Evolutionary conservation across 2,329 filamentous ascomycete genomes (phyloP).

Genomic region (Monosporascus sp.): DNA sequence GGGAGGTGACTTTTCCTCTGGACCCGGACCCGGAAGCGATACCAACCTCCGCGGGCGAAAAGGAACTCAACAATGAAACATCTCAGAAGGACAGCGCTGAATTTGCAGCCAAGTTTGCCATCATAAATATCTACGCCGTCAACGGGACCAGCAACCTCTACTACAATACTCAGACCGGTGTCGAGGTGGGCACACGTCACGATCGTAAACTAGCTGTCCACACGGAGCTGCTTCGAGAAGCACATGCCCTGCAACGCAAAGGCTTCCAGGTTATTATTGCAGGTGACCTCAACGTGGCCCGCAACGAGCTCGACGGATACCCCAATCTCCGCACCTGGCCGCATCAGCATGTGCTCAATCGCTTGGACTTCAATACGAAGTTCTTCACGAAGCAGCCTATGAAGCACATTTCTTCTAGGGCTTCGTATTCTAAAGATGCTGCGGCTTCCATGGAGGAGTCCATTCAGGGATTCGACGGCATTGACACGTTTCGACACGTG

Average conservation of each 20-base stretch:
- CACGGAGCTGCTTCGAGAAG: conserved; percentile 37
- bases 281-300: conserved; percentile 27
- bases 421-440: background rate
- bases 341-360: conserved; percentile 42
- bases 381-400: conserved; percentile 32
- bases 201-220: conserved; percentile 46
- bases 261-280: conserved; percentile 41
- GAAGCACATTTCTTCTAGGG: conserved; percentile 7
- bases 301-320: conserved; percentile 25
- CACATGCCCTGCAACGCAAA: conserved; percentile 30
- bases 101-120: conserved; percentile 27
- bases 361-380: conserved; percentile 42
- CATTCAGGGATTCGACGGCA: conserved; percentile 23
- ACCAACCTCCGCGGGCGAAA: background rate
- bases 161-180: conserved; percentile 36
- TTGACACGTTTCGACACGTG: conserved; percentile 44
- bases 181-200: conserved; percentile 39
- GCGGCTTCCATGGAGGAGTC: conserved; percentile 14
- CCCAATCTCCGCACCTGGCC: conserved; percentile 40
- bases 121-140: conserved; percentile 49
- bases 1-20: conserved; percentile 2
- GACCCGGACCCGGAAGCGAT: background rate
- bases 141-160: conserved; percentile 46
- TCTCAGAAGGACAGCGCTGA: background rate
- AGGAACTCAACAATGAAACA: background rate